Evolutionary conservation across 345 rosid species (phyloP), one percentile per base, ranked within the genome.

Genomic region (Rhodamnia argentea): DNA sequence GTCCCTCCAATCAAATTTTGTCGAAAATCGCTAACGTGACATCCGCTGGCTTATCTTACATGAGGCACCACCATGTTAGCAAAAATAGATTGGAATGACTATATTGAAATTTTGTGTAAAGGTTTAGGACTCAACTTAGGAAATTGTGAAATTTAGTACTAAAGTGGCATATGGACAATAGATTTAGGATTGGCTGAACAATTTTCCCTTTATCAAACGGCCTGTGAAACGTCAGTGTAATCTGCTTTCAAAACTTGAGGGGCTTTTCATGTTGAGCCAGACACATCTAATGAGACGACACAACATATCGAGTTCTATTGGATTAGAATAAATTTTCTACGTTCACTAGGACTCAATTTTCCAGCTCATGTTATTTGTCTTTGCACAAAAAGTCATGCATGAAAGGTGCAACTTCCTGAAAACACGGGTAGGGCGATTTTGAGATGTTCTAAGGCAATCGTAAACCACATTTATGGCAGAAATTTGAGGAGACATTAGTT

Each of bases 11-110:
- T 29, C 4, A 62, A 62, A 29, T 62, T 64, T 64, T 2, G 20
- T 29, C 5, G 10, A 37, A 62, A 27, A 62, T 29, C 29, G 6
- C 40, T 62, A 8, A 6, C 40, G 1, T 14, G 22, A 1, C 1
- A 0, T 14, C 3, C 0, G 1, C 15, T 62, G 2, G 10, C 11
- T 37, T 15, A 29, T 27, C 22, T 10, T 62, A 62, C 29, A 3
- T 27, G 11, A 0, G 11, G 7, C 5, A 29, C 5, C 15, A 7
- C 29, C 1, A 0, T 0, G 1, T 15, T 18, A 29, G 7, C 22
- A 8, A 62, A 62, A 64, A 64, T 64, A 29, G 20, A 20, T 2
- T 6, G 9, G 4, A 64, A 32, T 5, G 37, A 64, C 40, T 64
- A 16, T 32, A 37, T 37, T 64, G 10, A 29, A 29, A 32, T 29